A percentile compares a stretch with the other conserved stretches of the same genome.
phyloP scores from a whole-genome alignment of 495 filamentous ascomycete genomes.

The Bombardia bombarda region DNA sequence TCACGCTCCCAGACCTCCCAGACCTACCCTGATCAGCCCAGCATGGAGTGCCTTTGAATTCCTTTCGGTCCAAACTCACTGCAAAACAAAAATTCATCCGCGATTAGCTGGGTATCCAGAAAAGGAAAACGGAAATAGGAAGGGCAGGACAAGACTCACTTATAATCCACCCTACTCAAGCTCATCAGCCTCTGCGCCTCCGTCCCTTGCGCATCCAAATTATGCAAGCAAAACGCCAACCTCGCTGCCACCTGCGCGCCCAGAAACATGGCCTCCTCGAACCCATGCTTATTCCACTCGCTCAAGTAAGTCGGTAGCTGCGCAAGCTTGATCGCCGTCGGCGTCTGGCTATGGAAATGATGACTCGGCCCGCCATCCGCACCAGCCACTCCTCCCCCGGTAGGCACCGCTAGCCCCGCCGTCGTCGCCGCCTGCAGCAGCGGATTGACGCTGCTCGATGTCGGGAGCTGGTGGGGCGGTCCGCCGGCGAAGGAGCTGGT shows the following conservation, averaged over 20 bases:
- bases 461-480: slow-evolving; percentile 40
- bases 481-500: slow-evolving; percentile 53
- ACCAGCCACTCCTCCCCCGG: slow-evolving; percentile 28
- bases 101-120: too few species aligned
- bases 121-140: background rate
- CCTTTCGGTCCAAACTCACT: slow-evolving; percentile 38
- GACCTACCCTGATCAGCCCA: too few species aligned
- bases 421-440: slow-evolving; percentile 89
- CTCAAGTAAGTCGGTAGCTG: slow-evolving; percentile 81
- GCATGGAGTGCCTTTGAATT: slow-evolving; percentile 34
- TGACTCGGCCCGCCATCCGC: slow-evolving; percentile 29
- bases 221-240: slow-evolving; percentile 55
- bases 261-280: slow-evolving; percentile 71
- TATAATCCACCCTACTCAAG: slow-evolving; percentile 38
- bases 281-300: slow-evolving; percentile 85
- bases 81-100: background rate
- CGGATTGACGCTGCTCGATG: slow-evolving; percentile 66
- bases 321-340: slow-evolving; percentile 72
- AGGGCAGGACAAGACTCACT: slow-evolving; percentile 27
- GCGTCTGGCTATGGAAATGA: slow-evolving; percentile 83
- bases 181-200: slow-evolving; percentile 37
- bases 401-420: slow-evolving; percentile 49
- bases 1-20: too few species aligned
- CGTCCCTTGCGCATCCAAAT: slow-evolving; percentile 30
- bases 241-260: slow-evolving; percentile 73